Evolutionary conservation across 371 early-diverging fungal genomes (phyloP).

Genomic region (Mortierella sp.): DNA sequence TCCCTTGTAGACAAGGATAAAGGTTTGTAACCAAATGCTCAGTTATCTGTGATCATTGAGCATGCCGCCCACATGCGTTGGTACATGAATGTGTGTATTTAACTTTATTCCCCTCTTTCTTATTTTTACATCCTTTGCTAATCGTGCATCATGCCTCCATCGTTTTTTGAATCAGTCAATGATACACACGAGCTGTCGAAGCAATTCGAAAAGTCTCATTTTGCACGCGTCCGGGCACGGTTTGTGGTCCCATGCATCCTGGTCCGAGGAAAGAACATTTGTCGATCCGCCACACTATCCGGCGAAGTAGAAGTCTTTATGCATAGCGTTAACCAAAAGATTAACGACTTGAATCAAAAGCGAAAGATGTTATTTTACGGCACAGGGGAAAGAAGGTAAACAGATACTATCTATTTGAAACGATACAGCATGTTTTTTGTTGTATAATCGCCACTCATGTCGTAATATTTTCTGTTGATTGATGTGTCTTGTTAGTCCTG

Average conservation of each 20-base stretch:
- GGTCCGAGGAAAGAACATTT: slow-evolving; percentile 52
- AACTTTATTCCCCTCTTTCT: too few relatives aligned
- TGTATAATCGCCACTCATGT: neutral
- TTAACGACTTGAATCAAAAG: slow-evolving; percentile 49
- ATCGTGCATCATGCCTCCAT: neutral
- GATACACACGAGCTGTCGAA: slow-evolving; percentile 49
- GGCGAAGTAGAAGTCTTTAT: slow-evolving; percentile 55
- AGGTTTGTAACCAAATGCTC: too few relatives aligned
- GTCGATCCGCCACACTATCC: slow-evolving; percentile 51
- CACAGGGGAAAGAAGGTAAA: slow-evolving; percentile 48
- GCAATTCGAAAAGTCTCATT: slow-evolving; percentile 56
- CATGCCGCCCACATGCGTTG: neutral
- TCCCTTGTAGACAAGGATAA: slow-evolving; percentile 35
- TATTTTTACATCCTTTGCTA: neutral
- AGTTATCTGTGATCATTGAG: too few relatives aligned
- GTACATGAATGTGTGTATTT: neutral
- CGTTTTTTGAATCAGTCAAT: slow-evolving; percentile 35
- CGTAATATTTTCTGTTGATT: neutral
- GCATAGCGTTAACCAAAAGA: slow-evolving; percentile 53
- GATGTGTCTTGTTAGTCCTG: slow-evolving; percentile 25
- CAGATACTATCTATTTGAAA: neutral
- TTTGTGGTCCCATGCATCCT: slow-evolving; percentile 56
- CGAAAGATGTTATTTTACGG: slow-evolving; percentile 55
- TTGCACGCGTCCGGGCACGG: slow-evolving; percentile 54
- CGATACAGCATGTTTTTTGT: neutral